Percentiles rank a stretch among this genome's conserved stretches.
Evolutionary conservation across 2,329 filamentous ascomycete genomes (phyloP).

Genomic region (Aureobasidium uvarum): DNA sequence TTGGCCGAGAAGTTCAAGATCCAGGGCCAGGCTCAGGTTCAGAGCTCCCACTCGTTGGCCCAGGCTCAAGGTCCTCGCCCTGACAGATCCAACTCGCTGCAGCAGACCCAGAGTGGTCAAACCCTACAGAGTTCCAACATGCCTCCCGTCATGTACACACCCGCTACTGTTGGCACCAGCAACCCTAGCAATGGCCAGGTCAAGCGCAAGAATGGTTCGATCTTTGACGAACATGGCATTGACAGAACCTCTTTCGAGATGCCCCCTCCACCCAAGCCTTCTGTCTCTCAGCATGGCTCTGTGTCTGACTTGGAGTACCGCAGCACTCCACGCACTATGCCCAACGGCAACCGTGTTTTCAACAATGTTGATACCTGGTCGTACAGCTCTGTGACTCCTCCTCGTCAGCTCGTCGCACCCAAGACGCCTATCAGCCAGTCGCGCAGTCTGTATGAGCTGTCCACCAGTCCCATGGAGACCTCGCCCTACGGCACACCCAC

Average conservation of each 20-base stretch:
- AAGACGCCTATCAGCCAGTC: constrained; percentile 7
- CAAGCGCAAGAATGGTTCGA: neutral
- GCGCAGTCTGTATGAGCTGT: neutral
- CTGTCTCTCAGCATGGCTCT: neutral
- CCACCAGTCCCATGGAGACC: constrained; percentile 11
- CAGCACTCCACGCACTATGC: neutral
- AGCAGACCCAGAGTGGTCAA: neutral
- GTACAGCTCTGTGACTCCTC: neutral
- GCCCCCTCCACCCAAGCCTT: constrained; percentile 6
- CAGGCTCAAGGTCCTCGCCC: neutral
- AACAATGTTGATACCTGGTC: constrained; percentile 7
- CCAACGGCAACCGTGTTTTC: neutral
- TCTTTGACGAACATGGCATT: neutral
- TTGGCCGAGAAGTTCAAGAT: neutral
- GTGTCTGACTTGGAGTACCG: neutral
- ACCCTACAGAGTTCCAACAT: constrained; percentile 7
- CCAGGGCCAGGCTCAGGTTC: neutral
- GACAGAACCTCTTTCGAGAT: neutral
- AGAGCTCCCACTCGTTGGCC: constrained; percentile 1
- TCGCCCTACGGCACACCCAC: neutral
- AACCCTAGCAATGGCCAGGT: neutral
- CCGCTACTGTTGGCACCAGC: neutral
- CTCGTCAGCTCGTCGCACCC: neutral
- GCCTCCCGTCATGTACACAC: neutral
- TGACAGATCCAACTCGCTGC: neutral